phyloP scores from a whole-genome alignment of 371 early-diverging fungal genomes.

The Zopfochytrium polystomum region DNA sequence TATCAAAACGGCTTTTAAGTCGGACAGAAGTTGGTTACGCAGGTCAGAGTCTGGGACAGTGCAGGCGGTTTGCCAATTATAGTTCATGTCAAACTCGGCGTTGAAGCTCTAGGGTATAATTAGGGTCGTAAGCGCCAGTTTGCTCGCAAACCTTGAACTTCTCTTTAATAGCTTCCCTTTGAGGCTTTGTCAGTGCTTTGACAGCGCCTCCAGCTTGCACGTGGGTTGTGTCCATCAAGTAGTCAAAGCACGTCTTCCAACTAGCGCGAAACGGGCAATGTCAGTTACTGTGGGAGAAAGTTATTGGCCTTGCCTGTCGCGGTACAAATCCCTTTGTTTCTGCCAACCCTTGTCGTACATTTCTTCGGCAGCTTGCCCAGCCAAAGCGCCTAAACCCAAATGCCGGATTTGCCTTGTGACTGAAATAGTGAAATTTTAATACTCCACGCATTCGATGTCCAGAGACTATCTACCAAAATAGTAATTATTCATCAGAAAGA shows the following conservation, averaged over 20 bases:
- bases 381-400: constrained; percentile 31
- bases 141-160: constrained; percentile 67
- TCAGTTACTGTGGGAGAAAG: not conserved
- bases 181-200: constrained; percentile 60
- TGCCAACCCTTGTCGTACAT: constrained; percentile 55
- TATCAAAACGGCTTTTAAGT: constrained; percentile 67
- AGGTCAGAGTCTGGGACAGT: constrained; percentile 80
- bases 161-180: constrained; percentile 73
- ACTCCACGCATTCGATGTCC: not conserved
- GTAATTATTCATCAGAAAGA: constrained; percentile 82
- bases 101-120: constrained; percentile 62
- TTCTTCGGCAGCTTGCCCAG: constrained; percentile 51
- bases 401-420: constrained; percentile 20
- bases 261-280: constrained; percentile 24
- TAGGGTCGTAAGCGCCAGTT: not conserved
- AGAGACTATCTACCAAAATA: constrained; percentile 47
- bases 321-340: constrained; percentile 32
- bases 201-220: constrained; percentile 64
- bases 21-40: constrained; percentile 66
- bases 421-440: constrained; percentile 1
- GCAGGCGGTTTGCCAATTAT: constrained; percentile 68
- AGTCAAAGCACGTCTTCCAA: constrained; percentile 71
- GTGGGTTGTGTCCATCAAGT: constrained; percentile 70
- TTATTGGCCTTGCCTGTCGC: constrained; percentile 21
- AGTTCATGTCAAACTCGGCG: constrained; percentile 74